Evolutionary conservation across 768 basidiomycete genomes (phyloP).

Genomic region (Neoboletus magnificus): DNA sequence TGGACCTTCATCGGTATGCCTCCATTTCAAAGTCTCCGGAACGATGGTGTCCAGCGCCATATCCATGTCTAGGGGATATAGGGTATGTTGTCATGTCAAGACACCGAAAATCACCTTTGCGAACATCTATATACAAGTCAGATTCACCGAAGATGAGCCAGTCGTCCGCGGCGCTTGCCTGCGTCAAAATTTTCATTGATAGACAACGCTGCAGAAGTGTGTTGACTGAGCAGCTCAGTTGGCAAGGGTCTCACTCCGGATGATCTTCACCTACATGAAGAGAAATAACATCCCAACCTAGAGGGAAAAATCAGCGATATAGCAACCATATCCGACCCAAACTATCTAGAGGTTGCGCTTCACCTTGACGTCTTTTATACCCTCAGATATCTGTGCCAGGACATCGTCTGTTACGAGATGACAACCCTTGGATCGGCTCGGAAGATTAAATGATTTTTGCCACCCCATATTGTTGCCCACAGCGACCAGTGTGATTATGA

Average conservation of each 20-base stretch:
- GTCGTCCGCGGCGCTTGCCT: conserved; percentile 41
- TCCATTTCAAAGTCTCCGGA: conserved; percentile 78
- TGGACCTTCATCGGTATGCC: conserved; percentile 87
- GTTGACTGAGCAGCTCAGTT: conserved; percentile 46
- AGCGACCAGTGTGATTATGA: background rate
- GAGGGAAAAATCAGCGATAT: background rate
- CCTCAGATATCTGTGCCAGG: conserved; percentile 58
- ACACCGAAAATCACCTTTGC: conserved; percentile 37
- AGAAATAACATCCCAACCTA: conserved; percentile 87
- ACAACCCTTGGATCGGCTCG: conserved; percentile 57
- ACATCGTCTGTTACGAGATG: conserved; percentile 85
- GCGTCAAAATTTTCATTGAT: conserved; percentile 89
- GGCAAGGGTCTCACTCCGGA: background rate
- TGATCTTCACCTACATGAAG: conserved; percentile 61
- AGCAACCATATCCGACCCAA: background rate
- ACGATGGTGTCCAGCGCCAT: conserved; percentile 91
- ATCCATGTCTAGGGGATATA: conserved; percentile 69
- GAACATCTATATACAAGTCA: conserved; percentile 36
- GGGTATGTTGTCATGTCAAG: conserved; percentile 34
- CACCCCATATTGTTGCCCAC: conserved; percentile 61
- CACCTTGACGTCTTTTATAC: conserved; percentile 66
- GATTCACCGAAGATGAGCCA: background rate
- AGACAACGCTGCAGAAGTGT: conserved; percentile 76
- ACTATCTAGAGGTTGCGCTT: background rate
- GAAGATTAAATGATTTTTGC: conserved; percentile 80